phyloP scores from a whole-genome alignment of 257 asterid genomes.

The Fraxinus americana region DNA sequence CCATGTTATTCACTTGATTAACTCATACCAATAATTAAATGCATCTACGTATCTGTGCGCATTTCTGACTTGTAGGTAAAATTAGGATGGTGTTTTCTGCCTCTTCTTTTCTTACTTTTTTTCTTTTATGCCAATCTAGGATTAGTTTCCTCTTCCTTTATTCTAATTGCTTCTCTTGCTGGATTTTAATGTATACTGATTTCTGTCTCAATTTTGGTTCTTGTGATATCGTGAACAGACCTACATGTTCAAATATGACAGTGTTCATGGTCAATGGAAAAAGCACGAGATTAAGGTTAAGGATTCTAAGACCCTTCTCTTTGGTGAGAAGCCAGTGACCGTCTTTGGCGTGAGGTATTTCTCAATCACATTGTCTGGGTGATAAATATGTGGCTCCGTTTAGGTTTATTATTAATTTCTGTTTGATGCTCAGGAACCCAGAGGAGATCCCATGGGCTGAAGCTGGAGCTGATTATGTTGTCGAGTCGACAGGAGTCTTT shows the following conservation, averaged over 20 bases:
- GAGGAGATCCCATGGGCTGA: conserved; percentile 89
- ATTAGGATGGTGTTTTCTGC: background rate
- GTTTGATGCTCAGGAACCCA: conserved; percentile 58
- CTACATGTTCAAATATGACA: conserved; percentile 88
- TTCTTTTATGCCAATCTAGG: background rate
- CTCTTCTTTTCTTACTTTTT: too few species aligned
- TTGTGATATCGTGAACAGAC: conserved; percentile 39
- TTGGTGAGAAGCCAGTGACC: conserved; percentile 68
- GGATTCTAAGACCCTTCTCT: conserved; percentile 80
- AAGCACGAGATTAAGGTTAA: conserved; percentile 64
- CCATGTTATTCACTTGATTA: background rate
- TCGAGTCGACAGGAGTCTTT: conserved; percentile 84
- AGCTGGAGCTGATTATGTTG: conserved; percentile 81
- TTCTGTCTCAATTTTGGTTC: background rate
- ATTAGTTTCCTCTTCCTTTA: background rate
- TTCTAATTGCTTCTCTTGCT: background rate
- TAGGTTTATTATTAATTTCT: background rate
- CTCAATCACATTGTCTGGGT: background rate
- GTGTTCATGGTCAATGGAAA: conserved; percentile 85
- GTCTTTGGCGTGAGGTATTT: conserved; percentile 66
- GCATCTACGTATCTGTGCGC: background rate
- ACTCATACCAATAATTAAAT: background rate
- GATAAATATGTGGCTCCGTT: too few species aligned
- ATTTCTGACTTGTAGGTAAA: background rate
- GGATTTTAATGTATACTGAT: background rate